Base-by-base conservation (phyloP, 805 yeast species). In the Yarrowia keelungensis region DNA sequence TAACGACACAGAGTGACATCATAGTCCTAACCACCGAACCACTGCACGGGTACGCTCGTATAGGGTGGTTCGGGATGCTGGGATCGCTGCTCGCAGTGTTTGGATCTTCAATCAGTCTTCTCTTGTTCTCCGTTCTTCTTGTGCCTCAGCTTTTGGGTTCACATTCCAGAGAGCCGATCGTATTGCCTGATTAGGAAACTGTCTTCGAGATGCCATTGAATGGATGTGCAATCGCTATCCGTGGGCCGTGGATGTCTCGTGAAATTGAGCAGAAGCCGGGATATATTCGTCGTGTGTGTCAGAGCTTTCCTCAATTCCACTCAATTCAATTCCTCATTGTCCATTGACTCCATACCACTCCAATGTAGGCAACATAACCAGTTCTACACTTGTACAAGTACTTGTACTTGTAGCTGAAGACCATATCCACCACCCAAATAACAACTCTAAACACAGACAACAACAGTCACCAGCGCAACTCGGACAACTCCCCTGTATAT, bases 151-250 rank as follows among this genome's bases (percentile, higher is more conserved):
- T 53, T 53, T 53, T 39, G 59, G 59, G 59, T 53, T 53, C 59
- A 53, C 59, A 53, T 53, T 53, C 59, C 59, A 19, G 59, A 53
- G 59, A 22, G 45, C 4, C 15, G 59, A 53, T 53, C 59, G 35
- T 53, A 53, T 53, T 53, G 7, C 59, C 59, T 19, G 5, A 39
- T 53, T 39, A 14, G 59, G 8, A 5, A 38, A 19, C 46, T 22
- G 12, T 45, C 59, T 39, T 39, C 32, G 8, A n/a, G 38, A n/a
- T 36, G 36, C 14, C 14, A 16, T 19, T 14, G 9, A 14, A 22
- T 16, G 26, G 47, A 43, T 43, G 22, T 16, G 47, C 47, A 43
- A 43, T 16, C n/a, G 8, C 12, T 5, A 5, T 10, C 47, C 47
- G 26, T 43, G 47, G 47, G 7, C 46, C 46, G 46, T 43, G 46